Evolutionary conservation across 306 rosid genomes (phyloP), one percentile per base, ranked within the genome.

Genomic region (Castanospermum australe): DNA sequence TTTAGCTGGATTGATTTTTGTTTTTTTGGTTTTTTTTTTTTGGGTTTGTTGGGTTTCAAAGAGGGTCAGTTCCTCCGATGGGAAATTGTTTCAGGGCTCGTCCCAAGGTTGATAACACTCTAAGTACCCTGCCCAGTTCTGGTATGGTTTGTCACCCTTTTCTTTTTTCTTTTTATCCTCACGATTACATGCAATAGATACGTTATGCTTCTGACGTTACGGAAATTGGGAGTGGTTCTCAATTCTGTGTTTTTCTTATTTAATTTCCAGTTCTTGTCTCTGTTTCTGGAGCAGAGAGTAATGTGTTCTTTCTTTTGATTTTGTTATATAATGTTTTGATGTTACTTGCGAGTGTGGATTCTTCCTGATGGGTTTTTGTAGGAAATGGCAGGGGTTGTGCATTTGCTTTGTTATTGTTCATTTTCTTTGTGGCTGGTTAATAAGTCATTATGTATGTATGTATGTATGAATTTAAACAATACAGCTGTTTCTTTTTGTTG

Each of bases 51-150:
- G 55, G 41, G 28, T 48, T 73, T 66, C 20, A n/a, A 39, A 45
- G 71, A 5, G 78, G 56, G 24, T 42, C 24, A 20, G 15, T 73
- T 52, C 35, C 36, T 67, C 33, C 63, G 4, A 86, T 86, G 86
- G 89, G 89, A 51, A 86, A 82, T 86, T 86, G 86, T 74, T 70
- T 71, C 72, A 15, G 61, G 73, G n/a, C 30, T 47, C 86, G 82
- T 79, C 30, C 72, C 74, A 55, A 78, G 67, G 75, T 33, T 70
- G 77, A 82, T 56, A 18, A 38, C 28, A 55, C 82, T 75, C 41
- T 8, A 7, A 65, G 22, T 25, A 50, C 64, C 60, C 77, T 56
- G 17, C 44, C 79, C 25, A 35, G 5, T 75, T 60, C 77, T 10
- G 84, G 86, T 82, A 68, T 13, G 3, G 35, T 42, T n/a, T 84